Evolutionary conservation across 495 filamentous ascomycete species (phyloP), one percentile per base, ranked within the genome.

Genomic region (Amniculicola lignicola): DNA sequence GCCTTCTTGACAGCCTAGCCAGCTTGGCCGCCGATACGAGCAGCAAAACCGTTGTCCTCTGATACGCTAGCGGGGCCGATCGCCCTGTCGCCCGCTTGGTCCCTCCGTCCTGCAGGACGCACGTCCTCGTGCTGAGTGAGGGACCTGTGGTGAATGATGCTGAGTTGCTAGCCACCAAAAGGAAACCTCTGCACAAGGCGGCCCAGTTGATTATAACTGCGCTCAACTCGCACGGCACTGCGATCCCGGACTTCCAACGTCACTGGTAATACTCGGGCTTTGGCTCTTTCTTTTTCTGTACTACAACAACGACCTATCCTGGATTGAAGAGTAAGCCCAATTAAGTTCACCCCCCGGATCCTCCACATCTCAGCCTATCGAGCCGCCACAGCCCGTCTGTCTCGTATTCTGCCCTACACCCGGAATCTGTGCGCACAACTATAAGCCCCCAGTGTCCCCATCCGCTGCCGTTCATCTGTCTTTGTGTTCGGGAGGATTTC

Each of bases 281-380:
- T 38, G 15, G 29, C 22, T 35, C 40, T 9, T 41, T 22, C 23
- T 19, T 23, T 9, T 40, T 40, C 40, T 27, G 27, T 15, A 9
- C 21, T 35, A 33, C 29, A 39, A 45, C 55, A 46, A 16, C 28
- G 22, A 15, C 16, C 18, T 44, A 49, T 54, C 57, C 49, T 41
- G 48, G 57, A n/a, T 15, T 27, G 35, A 44, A n/a, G 38, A 47
- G 57, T 60, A 47, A 60, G 57, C 57, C 16, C 38, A 55, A 61
- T 56, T 35, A 61, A 56, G 58, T 45, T 40, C 51, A 51, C 38
- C 44, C 51, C 36, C 29, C 50, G 57, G 25, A 61, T 61, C 58
- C 58, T 61, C 29, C 51, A 40, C 21, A 42, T 19, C 21, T 37
- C 49, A 54, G 49, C 51, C 57, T 54, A 49, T 50, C 49, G 33